phyloP scores from a whole-genome alignment of 2,329 filamentous ascomycete genomes.

The Calonectria montana region DNA sequence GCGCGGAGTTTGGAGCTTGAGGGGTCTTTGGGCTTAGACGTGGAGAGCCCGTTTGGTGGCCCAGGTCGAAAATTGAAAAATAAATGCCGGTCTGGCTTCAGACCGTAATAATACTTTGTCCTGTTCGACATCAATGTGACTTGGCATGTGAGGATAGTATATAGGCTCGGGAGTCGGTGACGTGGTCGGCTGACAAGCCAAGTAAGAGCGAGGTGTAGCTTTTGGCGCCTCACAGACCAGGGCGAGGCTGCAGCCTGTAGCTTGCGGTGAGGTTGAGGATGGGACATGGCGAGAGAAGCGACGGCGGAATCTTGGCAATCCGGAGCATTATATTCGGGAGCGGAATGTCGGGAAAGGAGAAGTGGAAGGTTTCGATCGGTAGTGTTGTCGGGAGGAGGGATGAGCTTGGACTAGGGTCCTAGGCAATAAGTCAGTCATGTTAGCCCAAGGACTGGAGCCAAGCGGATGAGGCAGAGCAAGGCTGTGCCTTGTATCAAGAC shows the following conservation, averaged over 20 bases:
- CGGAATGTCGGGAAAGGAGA: not conserved
- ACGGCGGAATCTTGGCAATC: not conserved
- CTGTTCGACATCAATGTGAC: slow-evolving; percentile 7
- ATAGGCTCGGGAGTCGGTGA: slow-evolving; percentile 2
- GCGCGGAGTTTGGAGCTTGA: slow-evolving; percentile 51
- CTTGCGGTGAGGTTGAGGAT: not conserved
- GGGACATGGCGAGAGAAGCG: not conserved
- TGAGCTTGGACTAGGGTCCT: slow-evolving; percentile 23
- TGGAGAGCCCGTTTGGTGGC: slow-evolving; percentile 37
- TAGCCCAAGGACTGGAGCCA: slow-evolving; percentile 11
- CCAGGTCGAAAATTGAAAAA: slow-evolving; percentile 42
- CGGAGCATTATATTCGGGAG: not conserved
- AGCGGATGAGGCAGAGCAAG: slow-evolving; percentile 1
- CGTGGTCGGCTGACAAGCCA: slow-evolving; percentile 13
- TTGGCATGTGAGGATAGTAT: not conserved
- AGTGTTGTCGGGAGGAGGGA: slow-evolving; percentile 18
- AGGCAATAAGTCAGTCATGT: slow-evolving; percentile 22
- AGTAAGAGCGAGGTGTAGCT: not conserved
- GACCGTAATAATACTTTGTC: slow-evolving; percentile 24
- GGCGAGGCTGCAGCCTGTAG: not conserved
- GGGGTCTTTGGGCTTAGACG: slow-evolving; percentile 41
- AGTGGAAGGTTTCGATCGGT: slow-evolving; percentile 2
- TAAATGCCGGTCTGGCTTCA: slow-evolving; percentile 30
- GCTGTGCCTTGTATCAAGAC: slow-evolving; percentile 5
- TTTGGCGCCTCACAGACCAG: slow-evolving; percentile 4